Percentiles rank a stretch among this genome's conserved stretches.
phyloP scores from a whole-genome alignment of 305 asterid species.

The Fraxinus angustifolia region DNA sequence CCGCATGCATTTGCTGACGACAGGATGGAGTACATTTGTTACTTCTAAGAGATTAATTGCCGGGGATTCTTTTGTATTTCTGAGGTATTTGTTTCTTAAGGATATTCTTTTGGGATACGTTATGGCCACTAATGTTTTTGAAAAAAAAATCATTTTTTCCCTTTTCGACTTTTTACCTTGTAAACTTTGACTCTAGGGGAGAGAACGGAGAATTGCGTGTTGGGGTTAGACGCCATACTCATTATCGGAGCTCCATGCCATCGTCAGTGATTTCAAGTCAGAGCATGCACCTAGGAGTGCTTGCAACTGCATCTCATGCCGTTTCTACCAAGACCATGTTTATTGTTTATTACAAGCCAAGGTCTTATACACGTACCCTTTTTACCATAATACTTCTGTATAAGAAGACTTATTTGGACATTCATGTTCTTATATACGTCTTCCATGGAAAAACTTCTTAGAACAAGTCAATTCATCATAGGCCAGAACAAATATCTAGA shows the following conservation, averaged over 20 bases:
- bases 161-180: background rate
- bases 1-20: slow-evolving; percentile 88
- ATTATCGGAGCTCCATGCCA: slow-evolving; percentile 78
- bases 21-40: slow-evolving; percentile 97
- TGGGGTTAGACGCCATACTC: slow-evolving; percentile 71
- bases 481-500: slow-evolving; percentile 81
- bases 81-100: slow-evolving; percentile 47
- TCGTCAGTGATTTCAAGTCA: slow-evolving; percentile 94
- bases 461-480: slow-evolving; percentile 89
- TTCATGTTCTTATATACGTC: background rate
- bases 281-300: slow-evolving; percentile 95
- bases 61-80: slow-evolving; percentile 90
- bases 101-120: background rate
- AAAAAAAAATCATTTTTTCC: background rate
- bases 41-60: slow-evolving; percentile 86
- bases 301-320: slow-evolving; percentile 97
- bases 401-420: background rate
- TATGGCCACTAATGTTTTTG: background rate
- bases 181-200: slow-evolving; percentile 45
- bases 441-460: slow-evolving; percentile 21
- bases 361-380: slow-evolving; percentile 35
- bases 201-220: slow-evolving; percentile 78
- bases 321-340: slow-evolving; percentile 63
- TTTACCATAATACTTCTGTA: background rate
- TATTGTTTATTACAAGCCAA: slow-evolving; percentile 89